A percentile compares a stretch with the other conserved stretches of the same genome.
phyloP scores from a whole-genome alignment of 108 stramenopile genomes.

The Schizochytrium sp. region DNA sequence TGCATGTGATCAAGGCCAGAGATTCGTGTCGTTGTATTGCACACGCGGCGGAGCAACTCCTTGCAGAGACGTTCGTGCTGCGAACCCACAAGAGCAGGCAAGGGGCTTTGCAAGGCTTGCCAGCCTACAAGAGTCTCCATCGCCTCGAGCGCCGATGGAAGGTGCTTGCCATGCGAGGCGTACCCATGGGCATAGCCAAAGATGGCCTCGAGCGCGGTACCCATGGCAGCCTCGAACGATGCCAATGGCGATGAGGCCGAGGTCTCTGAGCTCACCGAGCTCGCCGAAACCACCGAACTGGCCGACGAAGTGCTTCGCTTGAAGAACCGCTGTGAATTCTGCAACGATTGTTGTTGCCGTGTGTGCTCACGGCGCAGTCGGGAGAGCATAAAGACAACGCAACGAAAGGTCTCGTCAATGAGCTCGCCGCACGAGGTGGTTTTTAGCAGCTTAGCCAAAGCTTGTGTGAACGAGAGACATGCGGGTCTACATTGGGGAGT shows the following conservation, averaged over 20 bases:
- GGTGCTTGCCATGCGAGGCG: background rate
- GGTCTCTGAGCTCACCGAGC: background rate
- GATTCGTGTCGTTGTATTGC: background rate
- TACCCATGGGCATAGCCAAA: background rate
- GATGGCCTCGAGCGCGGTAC: background rate
- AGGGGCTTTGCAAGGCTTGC: background rate
- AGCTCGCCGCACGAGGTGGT: background rate
- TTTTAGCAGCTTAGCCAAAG: background rate
- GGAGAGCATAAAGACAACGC: background rate
- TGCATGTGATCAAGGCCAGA: constrained; percentile 2
- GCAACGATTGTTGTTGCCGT: background rate
- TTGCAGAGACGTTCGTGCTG: background rate
- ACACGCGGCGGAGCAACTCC: background rate
- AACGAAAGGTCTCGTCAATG: background rate
- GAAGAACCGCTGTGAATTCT: background rate
- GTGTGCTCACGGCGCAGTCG: background rate
- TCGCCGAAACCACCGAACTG: background rate
- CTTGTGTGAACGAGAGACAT: background rate
- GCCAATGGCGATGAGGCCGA: background rate
- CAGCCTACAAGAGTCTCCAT: background rate
- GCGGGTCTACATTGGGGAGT: background rate
- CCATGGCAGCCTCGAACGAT: background rate
- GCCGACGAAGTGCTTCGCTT: background rate
- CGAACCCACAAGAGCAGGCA: background rate
- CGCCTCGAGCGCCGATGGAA: background rate